phyloP scores from a whole-genome alignment of 345 rosid species.

The Moricandia arvensis region DNA sequence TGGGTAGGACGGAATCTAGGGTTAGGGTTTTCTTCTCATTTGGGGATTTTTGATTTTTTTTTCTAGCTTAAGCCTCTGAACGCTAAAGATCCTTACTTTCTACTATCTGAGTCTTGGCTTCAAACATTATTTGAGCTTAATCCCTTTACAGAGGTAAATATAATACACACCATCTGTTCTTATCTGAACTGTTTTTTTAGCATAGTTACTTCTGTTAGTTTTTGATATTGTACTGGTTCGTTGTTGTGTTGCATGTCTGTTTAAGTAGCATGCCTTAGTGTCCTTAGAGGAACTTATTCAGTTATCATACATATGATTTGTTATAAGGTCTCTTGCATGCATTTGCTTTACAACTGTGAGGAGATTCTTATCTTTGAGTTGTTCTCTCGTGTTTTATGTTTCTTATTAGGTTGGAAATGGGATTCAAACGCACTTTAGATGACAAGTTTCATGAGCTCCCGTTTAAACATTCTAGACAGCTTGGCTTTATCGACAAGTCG shows the following conservation, averaged over 20 bases:
- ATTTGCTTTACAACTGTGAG: not conserved
- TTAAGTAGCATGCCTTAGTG: not conserved
- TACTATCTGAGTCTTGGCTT: constrained; percentile 3
- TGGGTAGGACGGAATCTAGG: constrained; percentile 37
- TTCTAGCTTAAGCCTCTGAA: not conserved
- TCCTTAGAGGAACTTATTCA: not conserved
- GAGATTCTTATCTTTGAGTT: not conserved
- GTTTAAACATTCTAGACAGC: constrained; percentile 46
- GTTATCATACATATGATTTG: not conserved
- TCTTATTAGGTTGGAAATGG: constrained; percentile 33
- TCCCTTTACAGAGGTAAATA: constrained; percentile 34
- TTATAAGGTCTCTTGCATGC: constrained; percentile 1
- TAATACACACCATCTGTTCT: not conserved
- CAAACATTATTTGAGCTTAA: constrained; percentile 16
- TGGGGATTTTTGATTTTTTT: constrained; percentile 35
- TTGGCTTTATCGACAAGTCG: constrained; percentile 38
- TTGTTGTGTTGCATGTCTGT: constrained; percentile 15
- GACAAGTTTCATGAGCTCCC: constrained; percentile 48
- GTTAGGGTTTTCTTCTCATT: constrained; percentile 42
- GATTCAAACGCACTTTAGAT: constrained; percentile 51
- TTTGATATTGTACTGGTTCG: not conserved
- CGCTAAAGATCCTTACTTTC: not conserved
- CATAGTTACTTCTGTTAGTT: not conserved
- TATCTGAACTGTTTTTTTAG: not conserved
- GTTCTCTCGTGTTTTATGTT: not conserved